Conservation (phyloP, 352 stramenopile genomes). For the Pythium dissimile region DNA sequence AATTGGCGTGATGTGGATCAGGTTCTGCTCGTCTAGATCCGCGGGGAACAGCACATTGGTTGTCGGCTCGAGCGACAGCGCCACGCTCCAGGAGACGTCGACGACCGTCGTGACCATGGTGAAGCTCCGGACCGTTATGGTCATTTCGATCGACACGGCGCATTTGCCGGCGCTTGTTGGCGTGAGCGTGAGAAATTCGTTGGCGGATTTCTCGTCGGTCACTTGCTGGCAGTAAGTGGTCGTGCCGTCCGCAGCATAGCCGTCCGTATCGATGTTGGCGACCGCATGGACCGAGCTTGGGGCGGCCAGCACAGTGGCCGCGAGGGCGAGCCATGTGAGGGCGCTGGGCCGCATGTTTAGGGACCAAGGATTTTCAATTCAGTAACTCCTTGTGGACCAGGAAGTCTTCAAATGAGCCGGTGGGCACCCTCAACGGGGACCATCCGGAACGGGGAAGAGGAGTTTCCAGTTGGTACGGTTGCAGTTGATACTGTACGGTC, state of each 20-base stretch:
- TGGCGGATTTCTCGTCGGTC: not conserved
- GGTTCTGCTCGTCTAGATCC: not conserved
- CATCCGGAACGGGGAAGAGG: no score
- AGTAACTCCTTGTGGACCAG: no score
- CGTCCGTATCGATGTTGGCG: not conserved
- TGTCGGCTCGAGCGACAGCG: not conserved
- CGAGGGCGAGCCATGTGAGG: not conserved
- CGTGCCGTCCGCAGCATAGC: not conserved
- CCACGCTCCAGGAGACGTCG: not conserved
- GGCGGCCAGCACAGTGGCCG: no score
- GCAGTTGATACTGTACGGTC: no score
- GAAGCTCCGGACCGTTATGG: not conserved
- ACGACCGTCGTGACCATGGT: not conserved
- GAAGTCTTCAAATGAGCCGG: no score
- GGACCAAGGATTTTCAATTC: no score
- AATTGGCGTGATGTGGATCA: not conserved
- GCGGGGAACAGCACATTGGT: not conserved
- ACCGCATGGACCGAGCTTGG: not conserved
- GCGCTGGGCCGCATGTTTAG: no score
- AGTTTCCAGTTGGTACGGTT: no score
- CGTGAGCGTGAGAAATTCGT: not conserved
- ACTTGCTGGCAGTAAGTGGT: conserved; percentile 1
- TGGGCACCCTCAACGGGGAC: no score
- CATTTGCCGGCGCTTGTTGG: not conserved
- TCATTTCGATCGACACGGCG: not conserved